phyloP scores from a whole-genome alignment of 371 early-diverging fungal species.

The Mortierella sp. region DNA sequence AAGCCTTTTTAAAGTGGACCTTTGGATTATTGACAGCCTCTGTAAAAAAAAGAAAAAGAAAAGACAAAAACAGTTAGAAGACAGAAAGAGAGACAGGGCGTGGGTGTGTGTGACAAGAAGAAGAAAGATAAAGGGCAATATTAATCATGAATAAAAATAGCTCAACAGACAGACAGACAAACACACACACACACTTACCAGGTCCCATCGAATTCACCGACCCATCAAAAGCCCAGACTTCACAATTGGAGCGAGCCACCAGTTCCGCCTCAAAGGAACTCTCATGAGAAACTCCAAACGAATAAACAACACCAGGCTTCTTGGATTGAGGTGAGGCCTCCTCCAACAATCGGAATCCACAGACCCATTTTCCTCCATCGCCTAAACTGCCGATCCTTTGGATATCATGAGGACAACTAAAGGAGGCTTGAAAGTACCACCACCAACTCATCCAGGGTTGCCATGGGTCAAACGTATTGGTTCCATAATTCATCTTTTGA shows the following conservation, averaged over 20 bases:
- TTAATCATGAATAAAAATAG: background rate
- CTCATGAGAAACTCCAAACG: slow-evolving; percentile 2
- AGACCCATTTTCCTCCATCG: slow-evolving; percentile 17
- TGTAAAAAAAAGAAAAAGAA: background rate
- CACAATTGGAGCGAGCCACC: slow-evolving; percentile 13
- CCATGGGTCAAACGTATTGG: background rate
- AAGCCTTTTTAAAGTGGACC: slow-evolving; percentile 10
- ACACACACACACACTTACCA: no score
- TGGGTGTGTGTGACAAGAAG: no score
- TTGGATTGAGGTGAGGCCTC: background rate
- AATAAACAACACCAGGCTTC: slow-evolving; percentile 11
- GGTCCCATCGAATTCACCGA: background rate
- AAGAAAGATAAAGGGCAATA: background rate
- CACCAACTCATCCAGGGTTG: slow-evolving; percentile 5
- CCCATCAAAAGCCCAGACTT: slow-evolving; percentile 13
- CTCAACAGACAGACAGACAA: no score
- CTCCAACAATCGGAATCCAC: slow-evolving; percentile 8
- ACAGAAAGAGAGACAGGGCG: no score
- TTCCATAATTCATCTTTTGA: background rate
- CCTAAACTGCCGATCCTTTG: slow-evolving; percentile 5
- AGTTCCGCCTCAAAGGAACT: slow-evolving; percentile 13
- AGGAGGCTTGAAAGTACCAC: slow-evolving; percentile 25
- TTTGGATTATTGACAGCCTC: slow-evolving; percentile 2
- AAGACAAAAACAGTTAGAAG: background rate
- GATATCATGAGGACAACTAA: slow-evolving; percentile 19